Conservation (phyloP, 2,329 filamentous ascomycete genomes). For the Lecanicillium sp. region DNA sequence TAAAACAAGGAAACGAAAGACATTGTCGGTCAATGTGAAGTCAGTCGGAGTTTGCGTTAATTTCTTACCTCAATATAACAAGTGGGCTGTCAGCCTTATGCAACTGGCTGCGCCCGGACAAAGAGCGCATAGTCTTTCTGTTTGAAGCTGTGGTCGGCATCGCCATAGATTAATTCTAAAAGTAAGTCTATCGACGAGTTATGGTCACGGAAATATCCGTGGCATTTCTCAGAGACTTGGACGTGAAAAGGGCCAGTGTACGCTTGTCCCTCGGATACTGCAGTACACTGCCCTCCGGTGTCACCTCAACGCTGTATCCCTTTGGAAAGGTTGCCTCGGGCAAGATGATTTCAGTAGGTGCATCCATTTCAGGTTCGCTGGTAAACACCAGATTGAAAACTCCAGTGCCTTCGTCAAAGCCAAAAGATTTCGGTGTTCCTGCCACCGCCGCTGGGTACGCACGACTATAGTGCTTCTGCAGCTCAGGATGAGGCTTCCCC, state of each 20-base stretch:
- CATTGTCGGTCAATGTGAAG: too few species aligned
- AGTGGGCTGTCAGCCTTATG: too few species aligned
- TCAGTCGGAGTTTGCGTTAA: too few species aligned
- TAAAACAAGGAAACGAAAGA: too few species aligned
- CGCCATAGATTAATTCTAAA: too few species aligned
- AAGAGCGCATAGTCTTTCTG: too few species aligned
- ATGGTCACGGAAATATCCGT: conserved; percentile 13
- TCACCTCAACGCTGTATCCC: conserved; percentile 14
- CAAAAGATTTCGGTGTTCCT: conserved; percentile 15
- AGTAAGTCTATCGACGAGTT: conserved; percentile 3
- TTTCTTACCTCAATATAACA: too few species aligned
- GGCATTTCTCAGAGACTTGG: neutral
- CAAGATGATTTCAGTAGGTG: conserved; percentile 18
- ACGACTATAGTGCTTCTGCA: conserved; percentile 17
- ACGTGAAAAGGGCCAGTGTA: conserved; percentile 15
- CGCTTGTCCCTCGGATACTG: conserved; percentile 11
- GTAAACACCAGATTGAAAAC: conserved; percentile 15
- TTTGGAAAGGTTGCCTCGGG: conserved; percentile 14
- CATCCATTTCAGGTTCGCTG: conserved; percentile 10
- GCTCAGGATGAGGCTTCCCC: conserved; percentile 14
- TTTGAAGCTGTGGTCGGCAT: too few species aligned
- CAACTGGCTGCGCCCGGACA: too few species aligned
- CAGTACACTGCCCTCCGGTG: conserved; percentile 11
- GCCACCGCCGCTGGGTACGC: conserved; percentile 17
- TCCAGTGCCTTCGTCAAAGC: conserved; percentile 12